Base-by-base conservation (phyloP, 768 basidiomycete genomes). In the Xanthoconium purpureum region DNA sequence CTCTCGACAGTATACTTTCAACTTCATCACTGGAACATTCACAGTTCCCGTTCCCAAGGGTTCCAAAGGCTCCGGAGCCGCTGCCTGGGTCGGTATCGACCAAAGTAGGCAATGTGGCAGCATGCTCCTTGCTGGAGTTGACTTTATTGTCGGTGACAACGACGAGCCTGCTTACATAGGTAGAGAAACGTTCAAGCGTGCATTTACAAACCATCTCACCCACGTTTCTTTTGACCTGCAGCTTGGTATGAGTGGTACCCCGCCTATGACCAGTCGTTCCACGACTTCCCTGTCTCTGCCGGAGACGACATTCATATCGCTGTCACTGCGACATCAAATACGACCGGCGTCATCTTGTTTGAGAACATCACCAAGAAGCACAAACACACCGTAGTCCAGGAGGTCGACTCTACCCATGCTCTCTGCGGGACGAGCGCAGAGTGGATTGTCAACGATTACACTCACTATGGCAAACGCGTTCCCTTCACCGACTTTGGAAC, bases 391-490 rank as follows among this genome's bases (percentile, higher is more conserved):
- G 48, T 14, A 15, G 9, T 10, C n/a, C 24, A 6, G 37, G 7
- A 2, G 5, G 15, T 61, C 30, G 33, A 12, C 11, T 61, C 60
- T 18, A n/a, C 47, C 6, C 17, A 2, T 15, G 18, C 50, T 3
- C 59, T 61, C 11, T 61, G 60, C 17, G 20, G 15, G n/a, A 30
- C 32, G 32, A 37, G 32, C 32, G 58, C 46, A 17, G 60, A 59
- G 46, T 60, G 60, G 60, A 49, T 52, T 18, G 47, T 61, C 37
- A 46, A 60, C 32, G 46, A 52, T 36, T 51, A 18, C 38, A 6
- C 4, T 11, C 6, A 37, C 13, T 17, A 37, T 11, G 36, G 17
- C 11, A 6, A 28, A 5, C 2, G 0, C 0, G 14, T 24, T 20
- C 46, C 52, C 3, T 50, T 61, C 33, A 36, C 40, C 29, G 17